Evolutionary conservation across 306 rosid genomes (phyloP), one percentile per base, ranked within the genome.

Genomic region (Sesbania bispinosa): DNA sequence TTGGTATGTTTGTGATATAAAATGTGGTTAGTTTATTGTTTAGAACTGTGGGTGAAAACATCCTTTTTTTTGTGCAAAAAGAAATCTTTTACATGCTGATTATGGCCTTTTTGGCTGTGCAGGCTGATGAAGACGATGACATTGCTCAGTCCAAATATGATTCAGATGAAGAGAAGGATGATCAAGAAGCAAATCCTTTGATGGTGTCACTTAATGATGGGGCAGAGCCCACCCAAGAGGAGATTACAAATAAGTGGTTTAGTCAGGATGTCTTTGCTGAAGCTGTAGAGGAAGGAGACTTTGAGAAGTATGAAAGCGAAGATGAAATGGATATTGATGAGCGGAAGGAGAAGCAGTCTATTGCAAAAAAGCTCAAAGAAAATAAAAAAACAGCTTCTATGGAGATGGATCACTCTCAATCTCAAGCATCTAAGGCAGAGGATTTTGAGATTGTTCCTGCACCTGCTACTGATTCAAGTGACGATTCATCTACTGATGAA

Each of bases 181-280:
- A 72, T 48, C 83, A 73, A 72, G 97, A 94, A 80, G 85, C 79
- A 59, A 94, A 94, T 74, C 97, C 99, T 70, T 85, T 94, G 32
- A 35, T 94, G 88, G 95, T 91, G 52, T 87, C 91, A 1, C 86
- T 91, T 62, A 87, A 82, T 75, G 96, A 91, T 3, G 92, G 90
- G 50, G 74, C 70, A 11, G 89, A 46, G 50, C 88, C 86, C 62
- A 86, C 95, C 27, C 87, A 79, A 73, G 95, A 91, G 69, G 97
- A 94, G 78, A 65, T 94, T 8, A 81, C 83, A 26, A 84, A 89
- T 53, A 83, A 79, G 74, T 94, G 99, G 99, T 94, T 86, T 78
- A 82, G 90, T 88, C 96, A 91, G 84, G 91, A 88, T 70, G 75
- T 94, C 41, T 94, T 94, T 81, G 88, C 96, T 30, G 95, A 91